These are phyloP conservation scores for Claviceps sp. DNA, from an alignment of 2,329 filamentous ascomycete genomes.

Conservation along the genomic window DNA sequence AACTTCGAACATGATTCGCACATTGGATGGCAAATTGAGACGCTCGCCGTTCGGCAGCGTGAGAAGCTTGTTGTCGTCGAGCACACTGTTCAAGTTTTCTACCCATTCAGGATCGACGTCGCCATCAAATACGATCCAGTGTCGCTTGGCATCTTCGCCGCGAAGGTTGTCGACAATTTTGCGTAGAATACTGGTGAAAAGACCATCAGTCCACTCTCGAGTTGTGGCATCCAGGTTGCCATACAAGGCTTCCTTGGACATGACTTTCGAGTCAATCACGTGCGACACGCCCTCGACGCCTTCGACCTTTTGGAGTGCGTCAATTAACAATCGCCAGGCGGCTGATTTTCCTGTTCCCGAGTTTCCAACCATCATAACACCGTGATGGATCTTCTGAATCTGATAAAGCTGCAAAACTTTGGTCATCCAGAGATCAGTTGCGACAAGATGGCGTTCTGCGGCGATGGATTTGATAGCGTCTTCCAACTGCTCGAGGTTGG, in stretches of 20 bases:
- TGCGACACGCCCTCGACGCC: conserved; percentile 88
- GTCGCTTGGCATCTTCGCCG: conserved; percentile 89
- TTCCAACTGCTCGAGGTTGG: conserved; percentile 67
- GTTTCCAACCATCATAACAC: conserved; percentile 99
- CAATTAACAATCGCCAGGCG: conserved; percentile 84
- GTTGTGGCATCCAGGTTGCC: conserved; percentile 93
- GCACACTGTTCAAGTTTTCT: conserved; percentile 97
- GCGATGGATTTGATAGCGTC: conserved; percentile 73
- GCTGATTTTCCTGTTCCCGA: conserved; percentile 96
- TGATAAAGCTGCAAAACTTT: conserved; percentile 96
- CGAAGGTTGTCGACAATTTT: conserved; percentile 98
- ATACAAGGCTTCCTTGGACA: conserved; percentile 97
- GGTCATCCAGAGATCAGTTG: conserved; percentile 92
- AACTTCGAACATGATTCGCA: conserved; percentile 99
- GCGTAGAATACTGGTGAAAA: conserved; percentile 93
- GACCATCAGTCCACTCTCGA: conserved; percentile 94
- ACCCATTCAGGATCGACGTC: conserved; percentile 99
- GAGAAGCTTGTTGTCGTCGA: conserved; percentile 97
- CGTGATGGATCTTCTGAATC: conserved; percentile 94
- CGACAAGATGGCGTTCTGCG: conserved; percentile 71
- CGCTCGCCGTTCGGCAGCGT: conserved; percentile 96
- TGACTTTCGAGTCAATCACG: conserved; percentile 98
- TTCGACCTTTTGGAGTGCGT: conserved; percentile 83
- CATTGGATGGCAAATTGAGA: conserved; percentile 84
- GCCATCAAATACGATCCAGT: conserved; percentile 99